Conservation (phyloP, 768 basidiomycete species). For the Strobilomyces confusus region DNA sequence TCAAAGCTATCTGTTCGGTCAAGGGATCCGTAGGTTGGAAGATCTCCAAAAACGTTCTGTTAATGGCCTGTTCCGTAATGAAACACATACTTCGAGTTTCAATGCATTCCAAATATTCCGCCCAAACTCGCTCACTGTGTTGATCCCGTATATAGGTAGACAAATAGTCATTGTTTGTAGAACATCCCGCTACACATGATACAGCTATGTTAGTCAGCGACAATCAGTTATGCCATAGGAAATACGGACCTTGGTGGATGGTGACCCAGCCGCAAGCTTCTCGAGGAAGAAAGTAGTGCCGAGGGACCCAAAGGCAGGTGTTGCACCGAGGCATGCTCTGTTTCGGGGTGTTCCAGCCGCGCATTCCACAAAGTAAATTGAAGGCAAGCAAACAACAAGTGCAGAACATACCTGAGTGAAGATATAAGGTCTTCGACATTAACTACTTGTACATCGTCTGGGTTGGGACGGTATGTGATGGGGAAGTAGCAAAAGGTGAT, state of each 20-base stretch:
- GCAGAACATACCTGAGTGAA: constrained; percentile 53
- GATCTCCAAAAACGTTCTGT: constrained; percentile 48
- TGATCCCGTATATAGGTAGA: constrained; percentile 80
- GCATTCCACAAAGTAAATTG: constrained; percentile 2
- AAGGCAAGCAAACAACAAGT: background rate
- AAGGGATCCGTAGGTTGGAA: constrained; percentile 84
- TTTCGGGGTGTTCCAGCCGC: background rate
- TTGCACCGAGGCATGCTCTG: constrained; percentile 71
- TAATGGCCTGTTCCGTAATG: background rate
- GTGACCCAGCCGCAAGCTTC: constrained; percentile 81
- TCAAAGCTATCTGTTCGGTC: constrained; percentile 73
- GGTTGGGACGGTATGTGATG: constrained; percentile 92
- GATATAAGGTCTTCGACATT: constrained; percentile 79
- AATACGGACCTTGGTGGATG: constrained; percentile 67
- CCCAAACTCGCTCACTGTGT: constrained; percentile 55
- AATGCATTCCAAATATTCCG: constrained; percentile 86
- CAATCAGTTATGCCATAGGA: background rate
- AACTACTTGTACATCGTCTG: constrained; percentile 91
- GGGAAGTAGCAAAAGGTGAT: constrained; percentile 98
- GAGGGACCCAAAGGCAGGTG: constrained; percentile 75
- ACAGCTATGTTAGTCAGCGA: background rate
- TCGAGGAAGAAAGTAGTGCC: constrained; percentile 89
- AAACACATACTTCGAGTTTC: constrained; percentile 71
- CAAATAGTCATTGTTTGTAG: constrained; percentile 72
- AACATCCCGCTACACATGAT: constrained; percentile 67